Conservation (phyloP, 805 yeast species). For the Lachancea lanzarotensis region DNA sequence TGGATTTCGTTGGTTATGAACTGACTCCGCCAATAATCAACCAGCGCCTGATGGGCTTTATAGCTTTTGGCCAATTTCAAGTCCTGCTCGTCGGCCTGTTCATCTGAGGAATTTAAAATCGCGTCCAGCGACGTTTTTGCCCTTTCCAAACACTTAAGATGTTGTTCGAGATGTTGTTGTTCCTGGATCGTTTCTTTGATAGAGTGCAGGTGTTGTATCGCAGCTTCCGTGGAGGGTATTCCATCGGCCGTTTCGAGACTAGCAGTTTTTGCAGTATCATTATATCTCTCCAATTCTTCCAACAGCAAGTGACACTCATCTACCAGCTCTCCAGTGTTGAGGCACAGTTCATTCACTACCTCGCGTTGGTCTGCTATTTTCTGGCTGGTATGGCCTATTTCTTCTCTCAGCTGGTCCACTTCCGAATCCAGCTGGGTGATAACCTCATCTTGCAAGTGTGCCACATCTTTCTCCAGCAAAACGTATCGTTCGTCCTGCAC, state of each 20-base stretch:
- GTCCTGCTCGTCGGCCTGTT: not conserved
- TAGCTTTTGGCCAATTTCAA: not conserved
- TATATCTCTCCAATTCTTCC: constrained; percentile 14
- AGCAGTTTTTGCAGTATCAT: constrained; percentile 10
- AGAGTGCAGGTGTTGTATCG: constrained; percentile 11
- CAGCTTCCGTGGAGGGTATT: constrained; percentile 7
- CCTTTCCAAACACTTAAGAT: constrained; percentile 8
- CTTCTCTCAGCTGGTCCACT: constrained; percentile 17
- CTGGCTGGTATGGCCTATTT: constrained; percentile 14
- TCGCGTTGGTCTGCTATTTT: constrained; percentile 18
- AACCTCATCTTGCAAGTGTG: constrained; percentile 15
- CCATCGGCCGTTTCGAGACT: constrained; percentile 5
- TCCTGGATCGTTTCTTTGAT: constrained; percentile 2
- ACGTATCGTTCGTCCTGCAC: constrained; percentile 21
- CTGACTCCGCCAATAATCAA: constrained; percentile 10
- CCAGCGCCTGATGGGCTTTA: constrained; percentile 4
- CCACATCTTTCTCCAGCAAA: constrained; percentile 18
- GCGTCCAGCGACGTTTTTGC: constrained; percentile 6
- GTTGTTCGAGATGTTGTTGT: constrained; percentile 5
- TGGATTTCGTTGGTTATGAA: constrained; percentile 5
- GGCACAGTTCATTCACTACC: constrained; percentile 18
- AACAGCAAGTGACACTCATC: constrained; percentile 23
- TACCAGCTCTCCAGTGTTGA: constrained; percentile 18
- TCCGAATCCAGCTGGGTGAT: constrained; percentile 15
- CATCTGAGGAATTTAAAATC: not conserved